Percentiles rank a stretch among this genome's conserved stretches.
Evolutionary conservation across 306 rosid species (phyloP).

Genomic region (Pyrus pyrifolia): DNA sequence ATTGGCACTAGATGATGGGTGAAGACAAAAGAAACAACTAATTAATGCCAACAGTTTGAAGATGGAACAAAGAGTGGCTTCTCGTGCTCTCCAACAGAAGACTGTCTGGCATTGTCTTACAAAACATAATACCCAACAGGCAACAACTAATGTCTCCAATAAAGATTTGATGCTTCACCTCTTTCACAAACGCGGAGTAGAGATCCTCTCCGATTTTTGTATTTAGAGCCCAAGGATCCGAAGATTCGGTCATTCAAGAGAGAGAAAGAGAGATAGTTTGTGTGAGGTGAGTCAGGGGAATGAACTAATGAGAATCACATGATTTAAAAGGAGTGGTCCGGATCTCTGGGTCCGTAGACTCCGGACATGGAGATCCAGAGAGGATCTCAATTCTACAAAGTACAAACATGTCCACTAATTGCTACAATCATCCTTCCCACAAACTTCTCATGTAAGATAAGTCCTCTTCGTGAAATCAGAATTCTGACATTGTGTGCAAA

Average conservation of each 20-base stretch:
- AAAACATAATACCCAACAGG: not conserved
- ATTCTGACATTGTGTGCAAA: not conserved
- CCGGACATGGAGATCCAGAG: too few relatives aligned
- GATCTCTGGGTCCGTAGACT: accelerated
- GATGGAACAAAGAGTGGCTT: constrained; percentile 3
- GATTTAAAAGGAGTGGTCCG: too few relatives aligned
- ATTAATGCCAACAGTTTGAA: constrained; percentile 6
- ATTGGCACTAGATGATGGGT: not conserved
- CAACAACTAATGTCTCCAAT: not conserved
- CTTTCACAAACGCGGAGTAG: not conserved
- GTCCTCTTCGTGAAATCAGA: too few relatives aligned
- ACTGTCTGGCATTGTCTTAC: constrained; percentile 12
- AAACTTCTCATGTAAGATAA: not conserved
- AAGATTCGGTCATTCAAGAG: too few relatives aligned
- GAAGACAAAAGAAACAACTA: not conserved
- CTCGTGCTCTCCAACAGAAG: constrained; percentile 10
- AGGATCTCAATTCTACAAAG: too few relatives aligned
- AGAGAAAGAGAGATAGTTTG: too few relatives aligned
- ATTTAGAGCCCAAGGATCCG: too few relatives aligned
- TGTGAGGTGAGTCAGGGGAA: too few relatives aligned
- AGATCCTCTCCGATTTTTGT: too few relatives aligned
- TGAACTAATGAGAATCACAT: too few relatives aligned
- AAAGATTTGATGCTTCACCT: constrained; percentile 13
- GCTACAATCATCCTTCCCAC: not conserved
- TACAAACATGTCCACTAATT: constrained; percentile 8